These are phyloP conservation scores for Paratinospora sagittata DNA, from an alignment of 164 flowering plant genomes.

Conservation along the genomic window DNA sequence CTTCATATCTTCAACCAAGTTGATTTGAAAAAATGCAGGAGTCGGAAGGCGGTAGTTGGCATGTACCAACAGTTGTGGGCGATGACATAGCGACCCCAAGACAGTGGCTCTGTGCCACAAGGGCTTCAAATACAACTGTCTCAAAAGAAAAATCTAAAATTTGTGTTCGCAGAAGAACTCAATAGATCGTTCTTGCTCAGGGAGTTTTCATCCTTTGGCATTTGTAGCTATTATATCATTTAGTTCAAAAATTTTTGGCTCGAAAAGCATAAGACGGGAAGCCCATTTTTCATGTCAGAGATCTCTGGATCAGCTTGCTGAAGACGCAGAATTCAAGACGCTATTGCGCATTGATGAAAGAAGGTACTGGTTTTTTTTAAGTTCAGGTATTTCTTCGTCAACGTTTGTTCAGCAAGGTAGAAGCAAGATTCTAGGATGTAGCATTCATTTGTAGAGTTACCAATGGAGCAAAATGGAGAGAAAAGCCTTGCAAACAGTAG, in stretches of 20 bases:
- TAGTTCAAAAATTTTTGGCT: not conserved
- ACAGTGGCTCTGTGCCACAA: conserved; percentile 73
- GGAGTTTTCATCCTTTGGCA: not conserved
- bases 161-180: not conserved
- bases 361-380: not conserved
- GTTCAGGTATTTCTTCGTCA: not conserved
- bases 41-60: conserved; percentile 80
- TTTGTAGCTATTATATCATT: not conserved
- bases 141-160: not conserved
- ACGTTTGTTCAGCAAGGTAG: not conserved
- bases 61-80: conserved; percentile 59
- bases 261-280: not conserved
- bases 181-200: not conserved
- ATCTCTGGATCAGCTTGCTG: not conserved
- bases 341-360: not conserved
- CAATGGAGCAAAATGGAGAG: not conserved
- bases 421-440: not conserved
- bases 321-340: not conserved
- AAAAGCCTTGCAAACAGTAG: not conserved
- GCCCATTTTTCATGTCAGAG: not conserved
- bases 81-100: conserved; percentile 68
- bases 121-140: conserved; percentile 14
- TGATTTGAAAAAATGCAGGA: conserved; percentile 53
- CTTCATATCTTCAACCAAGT: not conserved
- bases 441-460: too few relatives aligned